Percentiles rank a stretch among this genome's conserved stretches.
Evolutionary conservation across 1,284 basidiomycete genomes (phyloP).

Genomic region (Macrocystidia cucumis): DNA sequence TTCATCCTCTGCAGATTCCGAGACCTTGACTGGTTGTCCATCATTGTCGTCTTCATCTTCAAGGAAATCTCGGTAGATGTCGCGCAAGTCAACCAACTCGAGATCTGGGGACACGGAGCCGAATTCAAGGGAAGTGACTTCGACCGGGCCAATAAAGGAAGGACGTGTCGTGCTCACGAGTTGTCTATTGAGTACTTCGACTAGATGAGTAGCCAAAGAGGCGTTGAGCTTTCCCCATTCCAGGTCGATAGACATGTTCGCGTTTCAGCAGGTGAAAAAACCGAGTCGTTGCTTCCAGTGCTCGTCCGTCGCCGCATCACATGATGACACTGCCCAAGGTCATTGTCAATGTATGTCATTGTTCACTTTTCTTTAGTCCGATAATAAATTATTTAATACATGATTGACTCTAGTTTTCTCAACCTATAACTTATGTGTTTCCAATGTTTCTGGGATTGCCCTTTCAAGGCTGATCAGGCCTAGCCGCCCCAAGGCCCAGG

Average conservation of each 20-base stretch:
- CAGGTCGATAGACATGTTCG: slow-evolving; percentile 69
- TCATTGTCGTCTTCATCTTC: slow-evolving; percentile 65
- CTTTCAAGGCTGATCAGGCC: no score
- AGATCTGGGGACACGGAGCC: slow-evolving; percentile 80
- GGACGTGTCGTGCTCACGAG: slow-evolving; percentile 69
- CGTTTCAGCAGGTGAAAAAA: slow-evolving; percentile 1
- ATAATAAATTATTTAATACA: no score
- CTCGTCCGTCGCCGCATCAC: no score
- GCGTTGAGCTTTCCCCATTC: slow-evolving; percentile 72
- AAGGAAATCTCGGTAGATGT: slow-evolving; percentile 91
- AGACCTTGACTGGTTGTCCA: slow-evolving; percentile 42
- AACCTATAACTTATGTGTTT: no score
- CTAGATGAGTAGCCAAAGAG: slow-evolving; percentile 63
- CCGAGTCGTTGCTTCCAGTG: no score
- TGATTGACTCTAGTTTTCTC: no score
- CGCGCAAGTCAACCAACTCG: slow-evolving; percentile 85
- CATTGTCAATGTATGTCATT: no score
- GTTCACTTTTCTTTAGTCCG: no score
- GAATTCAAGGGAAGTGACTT: slow-evolving; percentile 82
- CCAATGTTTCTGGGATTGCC: no score
- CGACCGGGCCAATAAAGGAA: slow-evolving; percentile 89
- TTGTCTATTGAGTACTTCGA: slow-evolving; percentile 76
- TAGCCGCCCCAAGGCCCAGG: no score
- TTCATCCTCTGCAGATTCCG: slow-evolving; percentile 44
- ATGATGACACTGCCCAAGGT: no score